Evolutionary conservation across 495 filamentous ascomycete species (phyloP), one percentile per base, ranked within the genome.

Genomic region (Neurospora intermedia): DNA sequence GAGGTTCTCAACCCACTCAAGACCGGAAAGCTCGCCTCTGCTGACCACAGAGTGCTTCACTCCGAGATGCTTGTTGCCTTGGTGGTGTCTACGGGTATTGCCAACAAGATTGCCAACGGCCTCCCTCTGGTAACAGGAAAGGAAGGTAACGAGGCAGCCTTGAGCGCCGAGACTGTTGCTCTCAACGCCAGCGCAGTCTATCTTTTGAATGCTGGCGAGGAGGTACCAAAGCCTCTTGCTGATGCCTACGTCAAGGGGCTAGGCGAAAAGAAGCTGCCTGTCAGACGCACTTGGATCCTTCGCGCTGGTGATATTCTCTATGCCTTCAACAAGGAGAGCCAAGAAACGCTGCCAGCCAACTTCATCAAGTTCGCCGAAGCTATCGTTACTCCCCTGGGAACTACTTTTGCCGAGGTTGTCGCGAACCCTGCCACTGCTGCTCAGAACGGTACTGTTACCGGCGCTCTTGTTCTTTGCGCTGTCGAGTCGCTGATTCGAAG

Each of bases 81-180:
- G 35, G 86, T 88, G 1, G 78, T 84, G 35, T 89, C 88, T 1
- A 77, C 80, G 40, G 81, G 85, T 15, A 82, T 90, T 31, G 90
- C 92, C 0, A 84, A 84, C 43, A 91, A 91, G 73, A 84, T 96
- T n/a, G 86, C 89, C 42, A 80, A 86, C 43, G 88, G 86, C 9
- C 84, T 98, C 39, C 85, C 90, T 18, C 81, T 88, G 18, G 79
- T 91, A 10, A 87, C 89, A 31, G 81, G 84, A 4, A 96, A 97
- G 72, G 96, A 99, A 81, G 89, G 92, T 8, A 98, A 95, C 77
- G 96, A 99, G 79, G 82, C 84, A 62, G 93, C 93, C 43, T 81
- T 96, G 8, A 86, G 85, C 69, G 89, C 93, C n/a, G 92, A 97
- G 77, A 86, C 91, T 13, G 83, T 86, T 27, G 88, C 92, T 0